Evolutionary conservation across 2,329 filamentous ascomycete species (phyloP), one percentile per base, ranked within the genome.

Genomic region (Ampelomyces quisqualis): DNA sequence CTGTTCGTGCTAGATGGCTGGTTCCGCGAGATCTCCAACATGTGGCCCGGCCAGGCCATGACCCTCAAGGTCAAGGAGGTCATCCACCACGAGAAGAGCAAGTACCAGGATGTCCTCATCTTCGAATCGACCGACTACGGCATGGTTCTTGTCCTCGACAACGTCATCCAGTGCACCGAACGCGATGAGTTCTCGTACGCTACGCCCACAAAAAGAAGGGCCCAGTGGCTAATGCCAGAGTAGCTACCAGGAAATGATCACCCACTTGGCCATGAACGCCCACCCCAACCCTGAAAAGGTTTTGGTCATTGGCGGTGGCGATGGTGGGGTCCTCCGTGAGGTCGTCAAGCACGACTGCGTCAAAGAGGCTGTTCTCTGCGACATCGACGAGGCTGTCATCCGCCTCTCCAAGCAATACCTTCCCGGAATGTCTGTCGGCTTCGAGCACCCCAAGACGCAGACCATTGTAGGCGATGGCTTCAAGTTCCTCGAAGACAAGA

Each of bases 1-100:
- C 17, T n/a, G 3, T 40, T 36, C 9, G 43, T 43, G 48, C 36
- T 59, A 95, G 93, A 97, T 95, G 93, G 91, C 77, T 98, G 93
- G 93, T 98, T 98, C 86, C 88, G 90, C 73, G 93, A 98, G 78
- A 90, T 95, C 76, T 95, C 88, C 61, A 78, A 93, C 69, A 97
- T 98, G 91, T 98, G 93, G 93, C 91, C 93, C 51, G 89, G 93
- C 71, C 93, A 97, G 78, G 93, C 93, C 70, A 97, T 97, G 91
- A 96, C 88, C 60, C 85, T 70, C 49, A 65, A 69, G 55, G 93
- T 98, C 74, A 91, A 98, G 73, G 88, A 96, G 79, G 85, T 98
- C 67, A 80, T 98, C 51, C 90, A 96, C 81, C 91, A 97, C 79
- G 93, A 98, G 79, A 97, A 96, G 83, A 93, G 87, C 79, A 79